Evolutionary conservation across 371 early-diverging fungal genomes (phyloP), one percentile per base, ranked within the genome.

Genomic region (Homolaphlyctis polyrhiza): DNA sequence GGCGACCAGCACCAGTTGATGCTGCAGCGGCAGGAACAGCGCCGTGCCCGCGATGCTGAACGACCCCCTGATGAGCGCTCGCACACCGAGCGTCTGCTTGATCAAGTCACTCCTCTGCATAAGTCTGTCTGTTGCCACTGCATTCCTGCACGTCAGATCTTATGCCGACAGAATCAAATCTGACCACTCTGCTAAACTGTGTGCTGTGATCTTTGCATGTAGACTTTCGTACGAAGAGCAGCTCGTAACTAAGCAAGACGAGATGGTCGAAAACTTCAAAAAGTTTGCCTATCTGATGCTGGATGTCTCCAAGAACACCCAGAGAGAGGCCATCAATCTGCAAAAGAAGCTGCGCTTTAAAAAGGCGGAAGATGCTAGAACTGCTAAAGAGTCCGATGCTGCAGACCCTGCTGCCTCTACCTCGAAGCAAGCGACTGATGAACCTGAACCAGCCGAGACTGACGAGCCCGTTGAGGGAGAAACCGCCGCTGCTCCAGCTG

Each of bases 101-200:
- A 87, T 71, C 89, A 89, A 76, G 86, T 88, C n/a, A 88, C 89
- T 4, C 89, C 89, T 27, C 66, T n/a, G n/a, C n/a, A n/a, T n/a
- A n/a, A n/a, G n/a, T n/a, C n/a, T n/a, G n/a, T n/a, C n/a, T n/a
- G n/a, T n/a, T n/a, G n/a, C n/a, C n/a, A n/a, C n/a, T n/a, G n/a
- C n/a, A n/a, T n/a, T n/a, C n/a, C n/a, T n/a, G n/a, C n/a, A n/a
- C n/a, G n/a, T n/a, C n/a, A n/a, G n/a, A n/a, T n/a, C n/a, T n/a
- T n/a, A n/a, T n/a, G n/a, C n/a, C n/a, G n/a, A n/a, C n/a, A n/a
- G n/a, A n/a, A n/a, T n/a, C n/a, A n/a, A n/a, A n/a, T n/a, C n/a
- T n/a, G n/a, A n/a, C n/a, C n/a, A n/a, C n/a, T n/a, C n/a, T n/a
- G n/a, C n/a, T n/a, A n/a, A n/a, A n/a, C n/a, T n/a, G 18, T 45